Conservation (phyloP, 345 rosid genomes). For the Aethionema arabicum region DNA sequence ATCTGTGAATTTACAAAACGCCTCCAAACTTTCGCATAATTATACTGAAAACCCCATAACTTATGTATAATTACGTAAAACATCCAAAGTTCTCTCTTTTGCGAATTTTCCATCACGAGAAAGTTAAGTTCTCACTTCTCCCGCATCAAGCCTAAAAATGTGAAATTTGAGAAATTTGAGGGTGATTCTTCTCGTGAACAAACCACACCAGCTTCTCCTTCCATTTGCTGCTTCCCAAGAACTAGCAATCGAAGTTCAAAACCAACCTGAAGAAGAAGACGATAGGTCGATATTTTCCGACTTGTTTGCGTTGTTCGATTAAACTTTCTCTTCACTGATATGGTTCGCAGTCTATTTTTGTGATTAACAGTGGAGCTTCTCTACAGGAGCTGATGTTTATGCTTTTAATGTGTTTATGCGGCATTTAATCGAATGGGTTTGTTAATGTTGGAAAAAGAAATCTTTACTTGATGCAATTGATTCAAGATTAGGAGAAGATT, state of each 20-base stretch:
- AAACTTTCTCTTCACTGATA: not conserved
- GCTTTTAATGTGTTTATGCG: slow-evolving; percentile 51
- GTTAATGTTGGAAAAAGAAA: slow-evolving; percentile 38
- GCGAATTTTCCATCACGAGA: slow-evolving; percentile 8
- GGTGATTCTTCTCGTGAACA: slow-evolving; percentile 57
- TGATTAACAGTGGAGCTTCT: slow-evolving; percentile 31
- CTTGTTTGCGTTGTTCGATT: not conserved
- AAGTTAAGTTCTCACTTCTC: slow-evolving; percentile 4
- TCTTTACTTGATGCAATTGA: slow-evolving; percentile 39
- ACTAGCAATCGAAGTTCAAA: slow-evolving; percentile 20
- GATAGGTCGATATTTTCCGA: slow-evolving; percentile 42
- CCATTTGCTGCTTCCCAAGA: slow-evolving; percentile 30
- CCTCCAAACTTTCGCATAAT: too few relatives aligned
- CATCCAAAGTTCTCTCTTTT: slow-evolving; percentile 38
- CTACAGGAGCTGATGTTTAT: slow-evolving; percentile 45
- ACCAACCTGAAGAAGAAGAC: slow-evolving; percentile 49
- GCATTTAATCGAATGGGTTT: slow-evolving; percentile 39
- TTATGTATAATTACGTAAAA: too few relatives aligned
- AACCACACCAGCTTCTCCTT: slow-evolving; percentile 22
- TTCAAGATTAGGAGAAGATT: slow-evolving; percentile 31
- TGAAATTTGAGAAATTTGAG: slow-evolving; percentile 83
- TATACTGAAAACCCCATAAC: too few relatives aligned
- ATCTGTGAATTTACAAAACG: too few relatives aligned
- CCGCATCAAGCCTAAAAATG: slow-evolving; percentile 47
- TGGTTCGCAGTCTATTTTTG: slow-evolving; percentile 1